Evolutionary conservation across 129 eudicot species (phyloP), one percentile per base, ranked within the genome.

Genomic region (Smallanthus sonchifolius): DNA sequence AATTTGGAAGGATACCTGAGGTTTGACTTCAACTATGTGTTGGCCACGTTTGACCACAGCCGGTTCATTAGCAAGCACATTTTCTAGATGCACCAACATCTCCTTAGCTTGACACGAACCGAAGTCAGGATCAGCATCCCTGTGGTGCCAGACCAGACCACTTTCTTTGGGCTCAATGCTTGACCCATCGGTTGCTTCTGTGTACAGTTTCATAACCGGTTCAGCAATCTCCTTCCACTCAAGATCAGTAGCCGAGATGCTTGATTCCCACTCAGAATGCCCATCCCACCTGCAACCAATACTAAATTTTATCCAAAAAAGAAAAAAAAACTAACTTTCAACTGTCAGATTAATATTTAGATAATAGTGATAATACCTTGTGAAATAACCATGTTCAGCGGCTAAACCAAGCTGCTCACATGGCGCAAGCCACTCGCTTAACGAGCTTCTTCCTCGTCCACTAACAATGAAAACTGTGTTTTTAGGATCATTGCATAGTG

Each of bases 121-220:
- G 24, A 91, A 88, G 79, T 88, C 92, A 7, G 87, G 88, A 67
- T 84, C 95, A 13, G 95, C 95, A 77, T 88, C 88, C 61, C 86
- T 87, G 75, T 88, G 88, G 80, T 91, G 97, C 97, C 97, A 91
- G 10, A 91, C 97, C 67, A 91, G n/a, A 28, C 87, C 97, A 72
- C 84, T 88, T 72, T 91, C 97, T 86, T 91, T 91, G 61, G 49
- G 28, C 73, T 91, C 97, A 60, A 91, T 86, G 66, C 44, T 76
- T n/a, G 97, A 91, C 15, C 97, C 97, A 67, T 91, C 97, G 5
- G 95, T 91, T 67, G 97, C 87, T 63, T 91, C 95, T 34, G 90
- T 88, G 38, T 91, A 91, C 30, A 48, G 78, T 79, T 67, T 76
- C 97, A 91, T 91, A 32, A 91, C 77, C 15, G 88, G 90, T 78